A percentile compares a stretch with the other conserved stretches of the same genome.
phyloP scores from a whole-genome alignment of 73 alveolate species.

The Durusdinium trenchii region DNA sequence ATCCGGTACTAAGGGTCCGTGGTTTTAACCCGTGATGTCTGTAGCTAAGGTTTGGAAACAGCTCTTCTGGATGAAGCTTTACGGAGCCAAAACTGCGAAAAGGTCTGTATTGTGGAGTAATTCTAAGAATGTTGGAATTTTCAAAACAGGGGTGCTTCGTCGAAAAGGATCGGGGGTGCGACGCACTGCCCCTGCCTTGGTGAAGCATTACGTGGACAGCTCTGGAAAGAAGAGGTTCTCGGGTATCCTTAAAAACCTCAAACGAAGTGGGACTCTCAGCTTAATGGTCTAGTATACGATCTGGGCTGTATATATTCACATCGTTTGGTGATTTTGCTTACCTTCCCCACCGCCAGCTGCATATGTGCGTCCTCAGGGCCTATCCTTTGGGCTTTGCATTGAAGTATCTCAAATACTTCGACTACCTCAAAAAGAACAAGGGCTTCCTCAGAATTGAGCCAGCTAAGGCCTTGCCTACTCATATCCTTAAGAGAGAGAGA shows the following conservation, averaged over 20 bases:
- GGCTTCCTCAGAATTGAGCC: neutral
- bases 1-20: too few species aligned
- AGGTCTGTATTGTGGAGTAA: neutral
- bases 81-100: neutral
- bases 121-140: neutral
- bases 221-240: neutral
- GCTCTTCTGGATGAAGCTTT: constrained; percentile 32
- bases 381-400: constrained; percentile 48
- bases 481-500: too few species aligned
- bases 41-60: neutral
- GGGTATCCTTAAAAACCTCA: neutral
- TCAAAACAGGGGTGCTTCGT: neutral
- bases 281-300: too few species aligned
- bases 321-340: neutral
- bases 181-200: neutral
- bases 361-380: constrained; percentile 10
- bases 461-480: too few species aligned
- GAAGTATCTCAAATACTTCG: neutral
- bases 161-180: neutral
- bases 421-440: neutral
- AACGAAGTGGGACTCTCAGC: neutral
- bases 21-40: neutral
- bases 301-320: neutral
- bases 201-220: neutral
- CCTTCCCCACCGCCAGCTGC: neutral